Percentiles rank a stretch among this genome's conserved stretches.
These are phyloP conservation scores for Trametes elegans DNA, from an alignment of 768 basidiomycete species.

Conservation along the genomic window DNA sequence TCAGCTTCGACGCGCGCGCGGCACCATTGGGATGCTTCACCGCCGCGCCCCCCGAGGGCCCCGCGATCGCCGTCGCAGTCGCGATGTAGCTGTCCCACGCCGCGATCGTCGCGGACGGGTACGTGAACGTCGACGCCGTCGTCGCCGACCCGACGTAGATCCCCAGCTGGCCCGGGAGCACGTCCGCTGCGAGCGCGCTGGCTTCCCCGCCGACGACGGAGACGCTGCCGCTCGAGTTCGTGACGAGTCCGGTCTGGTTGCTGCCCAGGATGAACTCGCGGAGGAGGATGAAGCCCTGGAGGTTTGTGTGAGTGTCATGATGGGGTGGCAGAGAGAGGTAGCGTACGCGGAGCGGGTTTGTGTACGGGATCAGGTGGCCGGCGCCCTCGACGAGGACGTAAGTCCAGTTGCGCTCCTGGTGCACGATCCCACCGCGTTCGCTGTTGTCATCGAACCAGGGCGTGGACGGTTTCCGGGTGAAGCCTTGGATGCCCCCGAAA, in stretches of 20 bases:
- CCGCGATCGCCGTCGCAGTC: slow-evolving; percentile 23
- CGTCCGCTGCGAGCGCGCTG: slow-evolving; percentile 40
- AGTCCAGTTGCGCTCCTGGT: slow-evolving; percentile 66
- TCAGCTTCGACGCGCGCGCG: not conserved
- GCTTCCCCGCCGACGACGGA: slow-evolving; percentile 53
- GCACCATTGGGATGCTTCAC: not conserved
- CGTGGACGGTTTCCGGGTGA: slow-evolving; percentile 65
- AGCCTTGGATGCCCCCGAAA: slow-evolving; percentile 75
- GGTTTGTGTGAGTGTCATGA: not conserved
- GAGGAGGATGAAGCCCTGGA: slow-evolving; percentile 56
- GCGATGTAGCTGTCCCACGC: slow-evolving; percentile 32
- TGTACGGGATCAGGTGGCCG: slow-evolving; percentile 39
- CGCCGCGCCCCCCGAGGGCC: no score
- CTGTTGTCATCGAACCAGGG: slow-evolving; percentile 62
- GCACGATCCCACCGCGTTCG: slow-evolving; percentile 65
- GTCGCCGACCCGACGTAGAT: slow-evolving; percentile 50
- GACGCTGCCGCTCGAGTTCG: slow-evolving; percentile 24
- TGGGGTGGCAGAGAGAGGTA: slow-evolving; percentile 20
- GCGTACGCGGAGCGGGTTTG: slow-evolving; percentile 45
- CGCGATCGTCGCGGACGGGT: slow-evolving; percentile 31
- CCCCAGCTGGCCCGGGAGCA: slow-evolving; percentile 51
- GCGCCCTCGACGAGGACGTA: slow-evolving; percentile 39
- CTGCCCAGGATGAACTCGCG: slow-evolving; percentile 67
- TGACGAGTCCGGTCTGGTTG: slow-evolving; percentile 58
- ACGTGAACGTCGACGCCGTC: slow-evolving; percentile 26